phyloP scores from a whole-genome alignment of 768 basidiomycete genomes.

The Podaxis sp. region DNA sequence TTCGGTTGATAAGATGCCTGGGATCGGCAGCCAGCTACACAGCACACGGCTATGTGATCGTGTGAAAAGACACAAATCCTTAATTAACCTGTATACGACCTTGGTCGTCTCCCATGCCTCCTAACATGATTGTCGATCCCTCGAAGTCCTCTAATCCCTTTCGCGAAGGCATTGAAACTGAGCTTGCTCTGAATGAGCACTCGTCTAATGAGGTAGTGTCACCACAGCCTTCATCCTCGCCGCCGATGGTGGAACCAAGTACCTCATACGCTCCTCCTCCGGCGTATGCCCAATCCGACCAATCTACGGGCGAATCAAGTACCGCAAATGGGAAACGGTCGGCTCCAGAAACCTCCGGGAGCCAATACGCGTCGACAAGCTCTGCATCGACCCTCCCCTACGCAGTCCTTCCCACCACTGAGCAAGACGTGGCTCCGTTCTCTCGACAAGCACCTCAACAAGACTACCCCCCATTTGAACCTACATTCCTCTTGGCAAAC shows the following conservation, averaged over 20 bases:
- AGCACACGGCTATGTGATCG: background rate
- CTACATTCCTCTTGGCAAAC: slow-evolving; percentile 27
- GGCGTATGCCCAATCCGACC: background rate
- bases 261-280: background rate
- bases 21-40: background rate
- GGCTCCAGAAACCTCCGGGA: too few relatives aligned
- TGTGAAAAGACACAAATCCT: background rate
- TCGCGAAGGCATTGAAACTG: background rate
- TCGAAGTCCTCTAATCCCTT: background rate
- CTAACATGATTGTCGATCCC: background rate
- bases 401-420: background rate
- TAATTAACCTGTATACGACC: background rate
- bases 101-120: background rate
- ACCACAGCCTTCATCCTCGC: background rate
- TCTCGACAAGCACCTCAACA: slow-evolving; percentile 19
- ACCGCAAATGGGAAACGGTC: background rate
- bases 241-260: background rate
- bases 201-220: background rate
- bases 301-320: background rate
- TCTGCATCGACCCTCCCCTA: background rate
- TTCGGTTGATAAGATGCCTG: too few relatives aligned
- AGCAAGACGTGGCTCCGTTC: slow-evolving; percentile 12
- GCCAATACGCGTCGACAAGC: background rate
- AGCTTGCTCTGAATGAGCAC: background rate
- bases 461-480: slow-evolving; percentile 27